Base-by-base conservation (phyloP, 805 yeast genomes). In the Candida argentea region DNA sequence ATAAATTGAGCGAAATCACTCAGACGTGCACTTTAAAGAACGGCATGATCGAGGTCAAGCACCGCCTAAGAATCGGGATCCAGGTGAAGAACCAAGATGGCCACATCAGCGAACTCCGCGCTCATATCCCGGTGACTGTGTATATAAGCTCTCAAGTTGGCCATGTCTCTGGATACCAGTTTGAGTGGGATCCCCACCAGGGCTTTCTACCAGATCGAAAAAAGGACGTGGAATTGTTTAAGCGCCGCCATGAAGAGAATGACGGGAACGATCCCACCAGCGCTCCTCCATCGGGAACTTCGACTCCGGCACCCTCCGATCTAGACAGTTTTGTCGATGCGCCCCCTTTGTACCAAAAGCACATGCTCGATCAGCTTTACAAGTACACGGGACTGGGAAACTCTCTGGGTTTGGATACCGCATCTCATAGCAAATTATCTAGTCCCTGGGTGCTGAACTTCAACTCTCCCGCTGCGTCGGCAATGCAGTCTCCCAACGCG, bases 61-160 rank as follows among this genome's bases (percentile, higher is more conserved):
- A 70, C 42, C 51, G 67, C 28, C 46, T 70, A 22, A 50, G 65
- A 5, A 39, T 70, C 4, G 42, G 47, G n/a, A 55, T 70, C 9
- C 65, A 63, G 29, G 44, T 70, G 20, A 48, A 58, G 14, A 70
- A 70, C 33, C 51, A 59, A 5, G 67, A 58, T 34, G 75, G 75
- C 10, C 74, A 68, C 41, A 46, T 53, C 2, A 64, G 71, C 29
- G 73, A 70, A 38, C 52, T 70, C 18, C 50, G 71, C 27, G 71
- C 76, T 7, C 69, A 67, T 35, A 44, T 70, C 24, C 76, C 76
- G 0, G 46, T 70, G 2, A 39, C 42, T 20, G 42, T 70, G 4
- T 67, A 61, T 33, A 43, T 68, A 11, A 58, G 65, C 30, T 55
- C 67, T 4, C 52, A 53, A 25, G 45, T 44, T 1, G 67, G 67